phyloP scores from a whole-genome alignment of 1,139 yeast genomes.

The Diutina scorzettiae region DNA sequence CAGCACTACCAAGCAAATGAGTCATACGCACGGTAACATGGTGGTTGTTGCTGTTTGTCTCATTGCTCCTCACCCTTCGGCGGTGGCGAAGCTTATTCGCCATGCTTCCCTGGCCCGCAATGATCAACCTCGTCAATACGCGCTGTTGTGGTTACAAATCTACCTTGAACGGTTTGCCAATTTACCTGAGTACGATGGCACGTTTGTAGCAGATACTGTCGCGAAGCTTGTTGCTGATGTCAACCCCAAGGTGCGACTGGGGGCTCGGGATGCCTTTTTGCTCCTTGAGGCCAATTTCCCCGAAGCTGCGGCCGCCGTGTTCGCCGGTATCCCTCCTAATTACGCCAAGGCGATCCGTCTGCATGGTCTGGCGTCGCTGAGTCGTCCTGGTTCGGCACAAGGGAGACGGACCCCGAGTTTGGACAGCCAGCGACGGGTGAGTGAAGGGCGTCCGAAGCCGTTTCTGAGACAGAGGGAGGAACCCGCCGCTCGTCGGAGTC shows the following conservation, averaged over 20 bases:
- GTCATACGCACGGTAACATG: conserved; percentile 65
- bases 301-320: conserved; percentile 38
- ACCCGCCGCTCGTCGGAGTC: no score
- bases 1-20: conserved; percentile 66
- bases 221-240: conserved; percentile 63
- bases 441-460: background rate
- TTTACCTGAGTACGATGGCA: background rate
- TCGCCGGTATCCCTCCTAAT: conserved; percentile 32
- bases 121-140: conserved; percentile 54
- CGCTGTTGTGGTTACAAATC: conserved; percentile 62
- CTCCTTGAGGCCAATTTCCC: conserved; percentile 37
- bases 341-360: conserved; percentile 14
- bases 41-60: conserved; percentile 51
- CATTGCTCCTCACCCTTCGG: conserved; percentile 39
- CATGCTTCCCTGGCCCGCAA: conserved; percentile 55
- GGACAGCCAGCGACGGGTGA: no score
- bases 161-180: conserved; percentile 33
- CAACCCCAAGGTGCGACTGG: conserved; percentile 67
- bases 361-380: conserved; percentile 1
- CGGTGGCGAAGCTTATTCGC: conserved; percentile 39
- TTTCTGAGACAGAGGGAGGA: background rate
- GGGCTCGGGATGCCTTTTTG: conserved; percentile 71
- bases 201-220: background rate
- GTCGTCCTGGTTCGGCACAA: background rate
- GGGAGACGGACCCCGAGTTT: background rate